Evolutionary conservation across 1,284 basidiomycete species (phyloP), one percentile per base, ranked within the genome.

Genomic region (Puccinia coronata): DNA sequence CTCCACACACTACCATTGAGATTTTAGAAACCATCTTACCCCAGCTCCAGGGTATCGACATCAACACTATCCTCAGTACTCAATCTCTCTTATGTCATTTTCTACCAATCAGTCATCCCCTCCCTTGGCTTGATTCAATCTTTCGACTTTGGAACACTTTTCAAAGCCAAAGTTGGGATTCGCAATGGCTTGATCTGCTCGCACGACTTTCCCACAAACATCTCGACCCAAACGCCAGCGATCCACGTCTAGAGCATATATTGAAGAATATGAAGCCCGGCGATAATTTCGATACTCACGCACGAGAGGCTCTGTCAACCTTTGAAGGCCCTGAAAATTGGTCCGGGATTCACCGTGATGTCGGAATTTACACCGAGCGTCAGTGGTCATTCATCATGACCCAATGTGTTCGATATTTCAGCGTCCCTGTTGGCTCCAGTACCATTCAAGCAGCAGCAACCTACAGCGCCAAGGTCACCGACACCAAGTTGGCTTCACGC

Each of bases 61-160:
- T 94, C 83, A 91, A 93, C 86, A 91, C 89, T 79, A 89, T 94
- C 82, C 88, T 95, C 57, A 90, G 92, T 18, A 91, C 92, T 4
- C 92, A 95, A 86, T 92, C 92, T 83, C 93, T 93, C 87, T 88
- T 95, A 83, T 89, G 92, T 82, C 92, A 92, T 91, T 95, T 95
- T 87, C 87, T 95, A 36, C 93, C 93, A 8, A 89, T 90, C 3
- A 90, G 89, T 1, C 89, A 91, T 84, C 89, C 89, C 14, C 89
- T 92, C 80, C 87, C 90, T 28, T 95, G 94, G 85, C 87, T 94
- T 69, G 91, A 92, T 39, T 85, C 90, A 0, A 84, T 94, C 16
- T 94, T 95, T 87, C 91, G 90, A 82, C 87, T 95, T 0, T 95
- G 94, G 93, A 91, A 93, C 84, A 91, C 92, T 4, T 93, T 94